Evolutionary conservation across 805 yeast species (phyloP).

Genomic region (Dipodascus albidus): DNA sequence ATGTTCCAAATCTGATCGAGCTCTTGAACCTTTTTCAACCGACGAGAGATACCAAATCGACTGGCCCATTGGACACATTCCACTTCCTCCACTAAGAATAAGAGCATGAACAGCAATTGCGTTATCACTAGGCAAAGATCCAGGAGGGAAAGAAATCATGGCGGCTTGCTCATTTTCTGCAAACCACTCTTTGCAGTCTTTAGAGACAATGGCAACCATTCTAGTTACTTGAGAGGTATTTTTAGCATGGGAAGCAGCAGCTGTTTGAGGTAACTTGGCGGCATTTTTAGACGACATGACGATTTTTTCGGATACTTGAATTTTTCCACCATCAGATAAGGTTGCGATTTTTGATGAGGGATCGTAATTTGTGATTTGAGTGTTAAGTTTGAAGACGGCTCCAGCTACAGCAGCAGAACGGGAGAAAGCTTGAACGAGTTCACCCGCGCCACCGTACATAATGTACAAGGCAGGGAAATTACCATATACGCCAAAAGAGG

Average conservation of each 20-base stretch:
- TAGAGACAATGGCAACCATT: constrained; percentile 70
- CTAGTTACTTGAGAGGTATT: constrained; percentile 42
- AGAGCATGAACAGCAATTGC: constrained; percentile 71
- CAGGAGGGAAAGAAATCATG: constrained; percentile 86
- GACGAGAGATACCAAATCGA: constrained; percentile 86
- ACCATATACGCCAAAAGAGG: constrained; percentile 86
- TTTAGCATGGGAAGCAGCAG: constrained; percentile 24
- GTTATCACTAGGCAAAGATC: constrained; percentile 55
- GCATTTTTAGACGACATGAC: constrained; percentile 47
- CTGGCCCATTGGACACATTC: constrained; percentile 78
- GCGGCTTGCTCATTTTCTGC: constrained; percentile 74
- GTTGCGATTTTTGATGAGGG: constrained; percentile 51
- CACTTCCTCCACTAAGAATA: constrained; percentile 79
- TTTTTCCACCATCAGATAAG: constrained; percentile 53
- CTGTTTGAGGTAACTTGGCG: constrained; percentile 5
- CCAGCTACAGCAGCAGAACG: constrained; percentile 98
- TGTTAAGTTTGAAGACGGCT: constrained; percentile 77
- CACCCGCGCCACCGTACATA: constrained; percentile 94
- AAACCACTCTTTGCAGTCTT: constrained; percentile 88
- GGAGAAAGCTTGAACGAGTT: constrained; percentile 91
- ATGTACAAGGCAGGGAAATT: constrained; percentile 86
- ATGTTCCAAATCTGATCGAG: constrained; percentile 55
- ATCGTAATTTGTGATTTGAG: constrained; percentile 55
- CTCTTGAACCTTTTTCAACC: constrained; percentile 47
- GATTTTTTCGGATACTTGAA: constrained; percentile 68